These are phyloP conservation scores for Exophiala sp. DNA, from an alignment of 2,329 filamentous ascomycete genomes.

Conservation along the genomic window DNA sequence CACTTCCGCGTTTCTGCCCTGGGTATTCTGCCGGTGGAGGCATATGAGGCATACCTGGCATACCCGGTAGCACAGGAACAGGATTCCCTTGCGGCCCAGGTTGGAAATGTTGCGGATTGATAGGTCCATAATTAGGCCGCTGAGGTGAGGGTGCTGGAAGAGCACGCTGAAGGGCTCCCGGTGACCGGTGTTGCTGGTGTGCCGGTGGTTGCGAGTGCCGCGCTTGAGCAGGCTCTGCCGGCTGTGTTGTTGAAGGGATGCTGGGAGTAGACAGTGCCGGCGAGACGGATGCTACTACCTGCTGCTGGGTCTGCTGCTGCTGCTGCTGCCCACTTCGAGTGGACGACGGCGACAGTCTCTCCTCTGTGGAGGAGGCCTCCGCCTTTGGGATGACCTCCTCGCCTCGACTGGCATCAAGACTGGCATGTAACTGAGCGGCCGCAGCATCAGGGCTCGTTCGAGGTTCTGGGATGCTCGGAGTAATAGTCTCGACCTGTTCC, in stretches of 20 bases:
- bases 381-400: constrained; percentile 8
- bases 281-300: constrained; percentile 14
- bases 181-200: constrained; percentile 17
- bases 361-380: constrained; percentile 2
- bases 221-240: constrained; percentile 12
- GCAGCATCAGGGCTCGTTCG: constrained; percentile 16
- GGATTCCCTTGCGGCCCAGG: constrained; percentile 23
- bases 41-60: constrained; percentile 23
- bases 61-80: constrained; percentile 21
- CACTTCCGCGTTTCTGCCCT: constrained; percentile 13
- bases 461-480: neutral
- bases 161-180: constrained; percentile 20
- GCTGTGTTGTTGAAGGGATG: constrained; percentile 4
- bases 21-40: constrained; percentile 24
- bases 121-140: constrained; percentile 22
- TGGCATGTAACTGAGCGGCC: constrained; percentile 17
- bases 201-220: constrained; percentile 14
- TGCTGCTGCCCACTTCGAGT: constrained; percentile 7
- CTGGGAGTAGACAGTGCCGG: constrained; percentile 15
- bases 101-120: constrained; percentile 23
- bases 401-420: constrained; percentile 13
- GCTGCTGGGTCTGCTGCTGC: constrained; percentile 9
- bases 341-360: constrained; percentile 6
- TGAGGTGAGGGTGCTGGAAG: constrained; percentile 26
- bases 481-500: neutral